Evolutionary conservation across 768 basidiomycete genomes (phyloP).

Genomic region (Trametes cinnabarina): DNA sequence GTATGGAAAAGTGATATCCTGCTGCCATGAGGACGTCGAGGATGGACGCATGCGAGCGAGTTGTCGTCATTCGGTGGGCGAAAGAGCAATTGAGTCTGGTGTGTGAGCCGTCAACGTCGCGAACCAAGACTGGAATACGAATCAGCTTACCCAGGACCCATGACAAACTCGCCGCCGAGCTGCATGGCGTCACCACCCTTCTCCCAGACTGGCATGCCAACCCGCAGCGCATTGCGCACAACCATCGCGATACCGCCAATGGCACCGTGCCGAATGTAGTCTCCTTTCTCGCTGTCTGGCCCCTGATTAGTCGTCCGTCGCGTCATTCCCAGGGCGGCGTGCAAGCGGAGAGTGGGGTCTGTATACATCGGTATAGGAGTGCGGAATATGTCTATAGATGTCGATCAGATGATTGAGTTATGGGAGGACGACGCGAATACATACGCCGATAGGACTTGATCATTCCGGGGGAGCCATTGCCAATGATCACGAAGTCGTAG

Average conservation of each 20-base stretch:
- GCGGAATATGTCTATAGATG: slow-evolving; percentile 57
- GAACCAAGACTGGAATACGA: background rate
- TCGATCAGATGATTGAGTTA: background rate
- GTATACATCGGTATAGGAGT: slow-evolving; percentile 76
- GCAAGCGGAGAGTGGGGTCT: slow-evolving; percentile 68
- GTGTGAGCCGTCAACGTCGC: background rate
- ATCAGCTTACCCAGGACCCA: slow-evolving; percentile 54
- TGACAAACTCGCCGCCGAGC: slow-evolving; percentile 87
- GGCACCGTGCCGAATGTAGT: slow-evolving; percentile 64
- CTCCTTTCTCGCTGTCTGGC: slow-evolving; percentile 42
- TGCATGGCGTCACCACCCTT: slow-evolving; percentile 74
- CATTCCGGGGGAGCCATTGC: slow-evolving; percentile 75
- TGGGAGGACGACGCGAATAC: slow-evolving; percentile 25
- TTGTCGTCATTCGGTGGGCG: slow-evolving; percentile 82
- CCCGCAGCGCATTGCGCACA: slow-evolving; percentile 63
- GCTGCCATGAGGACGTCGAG: slow-evolving; percentile 64
- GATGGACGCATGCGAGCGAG: slow-evolving; percentile 74
- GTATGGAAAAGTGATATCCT: slow-evolving; percentile 35
- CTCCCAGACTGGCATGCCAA: slow-evolving; percentile 81
- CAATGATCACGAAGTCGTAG: slow-evolving; percentile 69
- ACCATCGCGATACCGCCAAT: slow-evolving; percentile 74
- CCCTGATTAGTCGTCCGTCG: slow-evolving; percentile 43
- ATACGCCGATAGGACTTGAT: slow-evolving; percentile 69
- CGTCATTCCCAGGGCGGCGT: slow-evolving; percentile 77
- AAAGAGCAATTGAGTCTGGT: slow-evolving; percentile 62